phyloP scores from a whole-genome alignment of 495 filamentous ascomycete genomes.

The Xylona heveae region DNA sequence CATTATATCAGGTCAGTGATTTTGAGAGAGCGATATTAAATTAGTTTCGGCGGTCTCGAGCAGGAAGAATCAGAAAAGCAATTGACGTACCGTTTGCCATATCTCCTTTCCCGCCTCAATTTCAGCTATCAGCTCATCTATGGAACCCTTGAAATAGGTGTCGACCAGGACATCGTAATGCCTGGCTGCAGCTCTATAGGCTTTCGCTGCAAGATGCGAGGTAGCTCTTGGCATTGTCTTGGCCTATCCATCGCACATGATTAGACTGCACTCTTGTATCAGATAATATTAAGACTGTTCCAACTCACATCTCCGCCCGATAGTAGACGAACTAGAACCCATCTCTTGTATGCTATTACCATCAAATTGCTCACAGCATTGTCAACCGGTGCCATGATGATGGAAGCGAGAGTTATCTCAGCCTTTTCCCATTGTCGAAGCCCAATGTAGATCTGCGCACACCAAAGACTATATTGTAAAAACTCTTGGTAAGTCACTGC shows the following conservation, averaged over 20 bases:
- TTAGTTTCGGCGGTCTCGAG: background rate
- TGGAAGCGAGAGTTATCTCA: conserved; percentile 42
- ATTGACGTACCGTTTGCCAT: conserved; percentile 35
- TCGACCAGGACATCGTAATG: conserved; percentile 49
- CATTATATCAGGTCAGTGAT: conserved; percentile 8
- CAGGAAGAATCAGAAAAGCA: background rate
- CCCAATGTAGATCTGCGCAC: conserved; percentile 60
- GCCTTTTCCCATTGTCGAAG: conserved; percentile 52
- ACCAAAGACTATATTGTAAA: conserved; percentile 58
- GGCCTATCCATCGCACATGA: no score
- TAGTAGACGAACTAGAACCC: conserved; percentile 60
- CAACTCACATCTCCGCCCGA: conserved; percentile 39
- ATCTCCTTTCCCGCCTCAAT: conserved; percentile 27
- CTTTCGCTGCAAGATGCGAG: conserved; percentile 5
- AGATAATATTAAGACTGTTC: no score
- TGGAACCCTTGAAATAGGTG: conserved; percentile 40
- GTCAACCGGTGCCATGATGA: conserved; percentile 39
- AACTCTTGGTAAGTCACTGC: conserved; percentile 34
- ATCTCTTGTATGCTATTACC: conserved; percentile 86
- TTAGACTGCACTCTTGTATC: no score
- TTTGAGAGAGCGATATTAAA: background rate
- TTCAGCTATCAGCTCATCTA: conserved; percentile 34
- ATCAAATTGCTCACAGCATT: conserved; percentile 48
- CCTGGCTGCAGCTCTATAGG: conserved; percentile 18
- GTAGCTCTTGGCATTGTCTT: conserved; percentile 4